Conservation (phyloP, 2,329 filamentous ascomycete species). For the Aspergillus thermomutatus region DNA sequence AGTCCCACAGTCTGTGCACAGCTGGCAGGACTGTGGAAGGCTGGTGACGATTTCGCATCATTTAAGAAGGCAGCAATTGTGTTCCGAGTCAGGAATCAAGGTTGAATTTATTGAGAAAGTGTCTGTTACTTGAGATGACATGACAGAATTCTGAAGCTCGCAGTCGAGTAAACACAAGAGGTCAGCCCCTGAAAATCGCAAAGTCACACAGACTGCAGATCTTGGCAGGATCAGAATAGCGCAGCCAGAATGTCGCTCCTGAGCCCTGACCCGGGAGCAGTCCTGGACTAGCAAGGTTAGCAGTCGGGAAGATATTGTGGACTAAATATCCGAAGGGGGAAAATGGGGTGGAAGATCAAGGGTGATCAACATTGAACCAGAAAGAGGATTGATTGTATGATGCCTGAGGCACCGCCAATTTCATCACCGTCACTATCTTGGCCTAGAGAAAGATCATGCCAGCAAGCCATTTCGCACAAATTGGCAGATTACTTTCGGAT, state of each 20-base stretch:
- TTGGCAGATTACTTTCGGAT: too few species aligned
- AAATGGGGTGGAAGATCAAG: too few species aligned
- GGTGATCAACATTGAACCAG: too few species aligned
- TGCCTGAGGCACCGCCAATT: background rate
- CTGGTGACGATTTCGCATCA: background rate
- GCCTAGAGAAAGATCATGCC: background rate
- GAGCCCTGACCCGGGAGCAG: too few species aligned
- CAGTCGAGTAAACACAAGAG: background rate
- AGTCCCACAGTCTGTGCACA: background rate
- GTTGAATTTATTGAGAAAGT: too few species aligned
- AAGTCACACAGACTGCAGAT: background rate
- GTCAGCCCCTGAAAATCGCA: background rate
- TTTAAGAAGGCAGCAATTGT: too few species aligned
- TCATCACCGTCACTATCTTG: too few species aligned
- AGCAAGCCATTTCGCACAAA: too few species aligned
- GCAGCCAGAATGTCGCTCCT: background rate
- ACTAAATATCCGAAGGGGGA: background rate
- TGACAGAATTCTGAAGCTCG: background rate
- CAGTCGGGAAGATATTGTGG: background rate
- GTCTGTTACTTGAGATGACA: background rate
- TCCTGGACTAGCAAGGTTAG: background rate
- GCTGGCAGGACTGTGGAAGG: background rate
- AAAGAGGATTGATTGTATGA: too few species aligned
- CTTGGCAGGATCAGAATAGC: background rate
- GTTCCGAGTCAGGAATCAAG: too few species aligned